Conservation (phyloP, 768 basidiomycete genomes). For the Trametes cinnabarina region DNA sequence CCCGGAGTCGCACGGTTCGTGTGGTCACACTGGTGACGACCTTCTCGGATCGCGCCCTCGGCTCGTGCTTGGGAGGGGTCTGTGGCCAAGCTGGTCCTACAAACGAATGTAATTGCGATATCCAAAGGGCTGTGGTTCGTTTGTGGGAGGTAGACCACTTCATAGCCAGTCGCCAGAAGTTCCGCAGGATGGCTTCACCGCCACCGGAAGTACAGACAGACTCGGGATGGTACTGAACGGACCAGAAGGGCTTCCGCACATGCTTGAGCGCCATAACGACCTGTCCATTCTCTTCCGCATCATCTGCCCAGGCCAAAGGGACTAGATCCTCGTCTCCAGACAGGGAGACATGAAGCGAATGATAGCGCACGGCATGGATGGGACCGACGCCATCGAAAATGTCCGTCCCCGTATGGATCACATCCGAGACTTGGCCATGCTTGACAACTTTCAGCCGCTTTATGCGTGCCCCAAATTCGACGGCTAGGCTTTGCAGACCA, state of each 20-base stretch:
- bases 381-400: slow-evolving; percentile 58
- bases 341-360: slow-evolving; percentile 69
- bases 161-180: slow-evolving; percentile 72
- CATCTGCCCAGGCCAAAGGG: slow-evolving; percentile 70
- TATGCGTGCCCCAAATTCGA: slow-evolving; percentile 63
- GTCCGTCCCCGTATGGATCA: slow-evolving; percentile 56
- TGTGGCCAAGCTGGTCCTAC: slow-evolving; percentile 61
- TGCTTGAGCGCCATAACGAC: slow-evolving; percentile 79
- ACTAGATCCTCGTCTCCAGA: slow-evolving; percentile 49
- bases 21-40: slow-evolving; percentile 36
- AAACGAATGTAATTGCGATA: slow-evolving; percentile 30
- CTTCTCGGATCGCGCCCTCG: slow-evolving; percentile 1
- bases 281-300: slow-evolving; percentile 60
- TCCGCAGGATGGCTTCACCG: slow-evolving; percentile 63
- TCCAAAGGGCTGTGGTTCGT: slow-evolving; percentile 44
- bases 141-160: slow-evolving; percentile 48
- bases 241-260: slow-evolving; percentile 69
- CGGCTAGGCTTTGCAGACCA: slow-evolving; percentile 72
- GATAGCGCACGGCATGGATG: slow-evolving; percentile 71
- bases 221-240: slow-evolving; percentile 89
- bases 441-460: slow-evolving; percentile 65
- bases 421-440: slow-evolving; percentile 69
- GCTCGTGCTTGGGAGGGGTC: slow-evolving; percentile 22
- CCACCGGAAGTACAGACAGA: slow-evolving; percentile 71
- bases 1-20: slow-evolving; percentile 41